Percentiles rank a stretch among this genome's conserved stretches.
These are phyloP conservation scores for Phytophthora ramorum DNA, from an alignment of 352 stramenopile genomes.

Conservation along the genomic window DNA sequence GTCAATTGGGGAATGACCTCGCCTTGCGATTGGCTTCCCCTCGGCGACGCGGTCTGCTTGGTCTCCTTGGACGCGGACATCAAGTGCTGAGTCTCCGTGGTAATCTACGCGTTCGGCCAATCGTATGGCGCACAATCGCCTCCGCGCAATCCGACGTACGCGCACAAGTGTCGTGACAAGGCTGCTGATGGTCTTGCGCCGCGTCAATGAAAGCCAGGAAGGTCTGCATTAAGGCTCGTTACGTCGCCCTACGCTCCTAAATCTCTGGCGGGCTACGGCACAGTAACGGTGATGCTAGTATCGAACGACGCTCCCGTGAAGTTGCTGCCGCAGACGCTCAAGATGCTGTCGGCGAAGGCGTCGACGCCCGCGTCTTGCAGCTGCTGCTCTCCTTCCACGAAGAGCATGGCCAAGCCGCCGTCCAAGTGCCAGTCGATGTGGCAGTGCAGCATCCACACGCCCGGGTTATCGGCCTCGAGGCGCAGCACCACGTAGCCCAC, in stretches of 20 bases:
- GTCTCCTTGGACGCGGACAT: slow-evolving; percentile 16
- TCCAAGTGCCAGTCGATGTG: slow-evolving; percentile 44
- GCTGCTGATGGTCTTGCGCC: neutral
- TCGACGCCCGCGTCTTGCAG: slow-evolving; percentile 12
- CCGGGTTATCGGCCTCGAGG: slow-evolving; percentile 36
- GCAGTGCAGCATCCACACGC: slow-evolving; percentile 46
- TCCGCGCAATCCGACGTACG: slow-evolving; percentile 22
- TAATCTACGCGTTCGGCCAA: slow-evolving; percentile 21
- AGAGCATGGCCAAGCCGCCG: slow-evolving; percentile 38
- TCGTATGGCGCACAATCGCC: slow-evolving; percentile 10
- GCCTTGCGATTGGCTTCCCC: neutral
- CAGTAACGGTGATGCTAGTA: slow-evolving; percentile 8
- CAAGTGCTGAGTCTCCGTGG: slow-evolving; percentile 31
- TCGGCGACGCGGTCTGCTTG: slow-evolving; percentile 12
- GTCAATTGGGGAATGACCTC: slow-evolving; percentile 16
- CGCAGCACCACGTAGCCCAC: slow-evolving; percentile 36
- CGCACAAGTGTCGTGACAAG: neutral
- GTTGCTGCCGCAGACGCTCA: slow-evolving; percentile 32
- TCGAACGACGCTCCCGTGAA: slow-evolving; percentile 20
- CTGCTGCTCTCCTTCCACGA: slow-evolving; percentile 33
- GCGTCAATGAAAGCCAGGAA: neutral
- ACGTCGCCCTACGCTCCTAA: neutral
- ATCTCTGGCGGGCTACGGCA: slow-evolving; percentile 5
- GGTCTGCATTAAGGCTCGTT: neutral
- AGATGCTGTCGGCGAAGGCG: slow-evolving; percentile 27